Evolutionary conservation across 129 eudicot genomes (phyloP), one percentile per base, ranked within the genome.

Genomic region (Lonicera japonica): DNA sequence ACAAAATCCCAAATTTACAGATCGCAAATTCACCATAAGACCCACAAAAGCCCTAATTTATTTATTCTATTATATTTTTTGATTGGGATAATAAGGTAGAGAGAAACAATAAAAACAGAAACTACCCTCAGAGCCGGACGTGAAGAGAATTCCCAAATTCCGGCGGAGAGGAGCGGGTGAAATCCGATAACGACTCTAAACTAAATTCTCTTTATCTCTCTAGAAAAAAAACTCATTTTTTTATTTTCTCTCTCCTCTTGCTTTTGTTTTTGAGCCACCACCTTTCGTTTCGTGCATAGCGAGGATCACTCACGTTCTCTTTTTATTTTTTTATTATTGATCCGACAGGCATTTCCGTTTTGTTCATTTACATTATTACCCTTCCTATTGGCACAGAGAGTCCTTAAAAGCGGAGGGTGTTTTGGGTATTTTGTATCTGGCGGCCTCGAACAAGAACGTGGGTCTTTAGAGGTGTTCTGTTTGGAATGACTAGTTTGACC

Each of bases 161-260:
- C 95, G 91, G 81, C 74, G 84, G 66, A 82, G 68, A 73, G 66
- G 66, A 69, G 73, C 57, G 54, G n/a, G 80, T 79, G 76, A 81
- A 83, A 59, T 86, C 92, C 97, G 97, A 75, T 65, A 73, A 80
- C 84, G 80, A 70, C 80, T 77, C 69, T 25, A 83, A 74, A 77
- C 85, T 52, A 71, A 64, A 75, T 62, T 16, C 17, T 69, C n/a
- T n/a, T n/a, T n/a, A n/a, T n/a, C n/a, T n/a, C n/a, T n/a, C n/a
- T n/a, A n/a, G n/a, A n/a, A n/a, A n/a, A n/a, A n/a, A n/a, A n/a
- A n/a, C n/a, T n/a, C n/a, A n/a, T n/a, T n/a, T n/a, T n/a, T n/a
- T n/a, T n/a, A n/a, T n/a, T n/a, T 40, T 65, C 70, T 85, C 73
- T 66, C 78, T 77, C 80, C 34, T 77, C 73, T 60, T 67, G 59